Evolutionary conservation across 2,329 filamentous ascomycete species (phyloP), one percentile per base, ranked within the genome.

Genomic region (Aspergillus melleus): DNA sequence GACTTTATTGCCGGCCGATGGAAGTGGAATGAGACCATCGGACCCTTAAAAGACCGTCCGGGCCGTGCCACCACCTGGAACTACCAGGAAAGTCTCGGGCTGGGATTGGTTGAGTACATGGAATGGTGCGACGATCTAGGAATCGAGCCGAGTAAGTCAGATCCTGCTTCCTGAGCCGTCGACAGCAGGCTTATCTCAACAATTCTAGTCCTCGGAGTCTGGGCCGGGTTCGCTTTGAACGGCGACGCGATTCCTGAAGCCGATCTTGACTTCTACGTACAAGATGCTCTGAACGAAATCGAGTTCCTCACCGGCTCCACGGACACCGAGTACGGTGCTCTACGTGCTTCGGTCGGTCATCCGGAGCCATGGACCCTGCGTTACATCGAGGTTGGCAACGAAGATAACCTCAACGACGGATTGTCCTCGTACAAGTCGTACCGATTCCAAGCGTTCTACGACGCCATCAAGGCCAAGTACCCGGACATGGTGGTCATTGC

Each of bases 311-410:
- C 61, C 20, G 68, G 70, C 30, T 67, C 66, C 46, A 64, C 61
- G 1, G 64, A 67, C 26, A 77, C 74, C 2, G 49, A 64, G 10
- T 74, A 69, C n/a, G 73, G 74, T 42, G 78, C 81, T 4, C 73
- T 81, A 6, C 84, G 87, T 19, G 86, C 85, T 6, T 74, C 81
- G 49, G 78, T 87, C 2, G 88, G 88, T 3, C 83, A 88, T 65
- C 81, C 85, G 0, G 79, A 86, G 60, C 87, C 88, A 0, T 90
- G 85, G 75, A 76, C 71, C 30, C 78, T 90, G 52, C 77, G 82
- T 11, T 87, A 84, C 65, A 84, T 90, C 57, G 88, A 90, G 72
- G 75, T 90, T 49, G 88, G 88, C 60, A 90, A 90, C 70, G 88
- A 90, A 70, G 88, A 90, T 66, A 84, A 84, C 77, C 80, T 88